Percentiles rank a stretch among this genome's conserved stretches.
These are phyloP conservation scores for Saturnispora dispora DNA, from an alignment of 805 yeast genomes.

Conservation along the genomic window DNA sequence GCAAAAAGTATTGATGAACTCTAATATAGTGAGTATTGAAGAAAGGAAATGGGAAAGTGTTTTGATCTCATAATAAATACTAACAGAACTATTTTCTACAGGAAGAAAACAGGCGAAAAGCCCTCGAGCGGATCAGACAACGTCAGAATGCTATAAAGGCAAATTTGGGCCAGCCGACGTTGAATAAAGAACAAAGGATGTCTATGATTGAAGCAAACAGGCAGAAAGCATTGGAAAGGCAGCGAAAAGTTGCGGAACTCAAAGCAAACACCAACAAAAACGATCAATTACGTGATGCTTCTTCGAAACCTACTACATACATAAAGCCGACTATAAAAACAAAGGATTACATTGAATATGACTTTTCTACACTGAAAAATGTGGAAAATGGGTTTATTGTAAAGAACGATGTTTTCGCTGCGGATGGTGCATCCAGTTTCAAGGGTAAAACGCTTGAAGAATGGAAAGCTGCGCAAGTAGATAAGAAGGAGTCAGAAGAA, in stretches of 20 bases:
- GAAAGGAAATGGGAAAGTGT: background rate
- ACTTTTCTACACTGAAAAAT: conserved; percentile 85
- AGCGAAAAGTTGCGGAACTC: conserved; percentile 10
- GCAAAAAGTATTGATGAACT: background rate
- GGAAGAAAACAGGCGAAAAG: conserved; percentile 59
- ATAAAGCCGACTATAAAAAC: conserved; percentile 43
- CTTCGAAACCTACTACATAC: conserved; percentile 11
- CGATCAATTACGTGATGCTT: background rate
- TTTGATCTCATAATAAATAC: background rate
- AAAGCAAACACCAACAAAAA: background rate
- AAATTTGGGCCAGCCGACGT: background rate
- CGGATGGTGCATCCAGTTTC: conserved; percentile 1
- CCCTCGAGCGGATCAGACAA: conserved; percentile 47
- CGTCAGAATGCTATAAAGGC: conserved; percentile 25
- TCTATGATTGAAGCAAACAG: conserved; percentile 44
- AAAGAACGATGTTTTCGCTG: background rate
- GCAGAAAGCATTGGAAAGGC: conserved; percentile 39
- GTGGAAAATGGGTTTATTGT: conserved; percentile 74
- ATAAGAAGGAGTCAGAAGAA: conserved; percentile 19
- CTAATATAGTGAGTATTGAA: conserved; percentile 1
- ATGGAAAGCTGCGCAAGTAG: conserved; percentile 45
- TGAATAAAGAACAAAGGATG: conserved; percentile 18
- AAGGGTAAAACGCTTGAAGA: conserved; percentile 38
- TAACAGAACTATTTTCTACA: conserved; percentile 14
- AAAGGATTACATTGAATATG: conserved; percentile 72